Evolutionary conservation across 495 filamentous ascomycete species (phyloP), one percentile per base, ranked within the genome.

Genomic region (Neurospora sp.): DNA sequence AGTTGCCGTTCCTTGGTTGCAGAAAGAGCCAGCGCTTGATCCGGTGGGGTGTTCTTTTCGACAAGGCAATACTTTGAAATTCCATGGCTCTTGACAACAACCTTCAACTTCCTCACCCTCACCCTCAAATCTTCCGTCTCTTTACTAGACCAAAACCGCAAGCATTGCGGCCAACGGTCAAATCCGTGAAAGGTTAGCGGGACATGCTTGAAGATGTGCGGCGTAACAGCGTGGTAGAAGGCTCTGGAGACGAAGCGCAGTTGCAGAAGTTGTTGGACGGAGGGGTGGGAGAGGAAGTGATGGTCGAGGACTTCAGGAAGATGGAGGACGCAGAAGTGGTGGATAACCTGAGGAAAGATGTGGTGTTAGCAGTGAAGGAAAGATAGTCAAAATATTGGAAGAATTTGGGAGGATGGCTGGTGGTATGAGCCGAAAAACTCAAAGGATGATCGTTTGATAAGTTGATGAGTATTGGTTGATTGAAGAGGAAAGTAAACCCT

Each of bases 401-500:
- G 3, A 7, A 44, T n/a, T n/a, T n/a, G 18, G 42, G 42, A 44
- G 18, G 14, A 18, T 44, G 42, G 18, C 16, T n/a, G 42, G 42
- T n/a, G 42, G 3, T 44, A 6, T 18, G 39, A 18, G 41, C 41
- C 41, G 41, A 18, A 7, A 42, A 18, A 1, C 16, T 42, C 41
- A 18, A 7, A 42, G 5, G 6, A 11, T 23, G 44, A 46, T 46
- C 42, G 44, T 11, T 23, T 20, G 44, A 49, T 46, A 49, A 20
- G 44, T 49, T 20, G n/a, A 49, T 1, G 18, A 20, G 42, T n/a
- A 44, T 9, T 18, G 14, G 6, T n/a, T 44, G 42, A 18, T n/a
- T 44, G 42, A n/a, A 18, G 18, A 44, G 18, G n/a, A 20, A 20
- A 20, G 82, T 83, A 73, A 75, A 84, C 38, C 74, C 78, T 77